Percentiles rank a stretch among this genome's conserved stretches.
Conservation (phyloP, 305 asterid genomes). For the Rubia peregrina region DNA sequence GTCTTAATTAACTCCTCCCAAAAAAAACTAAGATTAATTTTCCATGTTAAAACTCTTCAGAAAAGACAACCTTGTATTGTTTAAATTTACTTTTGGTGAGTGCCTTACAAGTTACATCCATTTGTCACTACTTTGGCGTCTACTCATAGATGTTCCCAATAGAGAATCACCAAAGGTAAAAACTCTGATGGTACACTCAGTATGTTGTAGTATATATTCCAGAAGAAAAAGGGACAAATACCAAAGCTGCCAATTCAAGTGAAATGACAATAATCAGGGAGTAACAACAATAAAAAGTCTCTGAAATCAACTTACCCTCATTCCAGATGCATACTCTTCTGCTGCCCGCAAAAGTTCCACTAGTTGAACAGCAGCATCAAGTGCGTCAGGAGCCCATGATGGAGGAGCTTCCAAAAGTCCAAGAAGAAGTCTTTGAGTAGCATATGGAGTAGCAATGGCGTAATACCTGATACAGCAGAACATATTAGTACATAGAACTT, state of each 20-base stretch:
- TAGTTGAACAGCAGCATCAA: constrained; percentile 97
- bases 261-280: constrained; percentile 1
- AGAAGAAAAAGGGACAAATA: background rate
- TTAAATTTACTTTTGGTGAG: too few species aligned
- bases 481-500: constrained; percentile 19
- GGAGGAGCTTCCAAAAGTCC: constrained; percentile 99
- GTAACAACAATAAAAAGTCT: background rate
- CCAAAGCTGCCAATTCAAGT: background rate
- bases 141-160: background rate
- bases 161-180: background rate
- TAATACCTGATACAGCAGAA: constrained; percentile 57
- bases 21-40: background rate
- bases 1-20: background rate
- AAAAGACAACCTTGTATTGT: background rate
- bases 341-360: constrained; percentile 99
- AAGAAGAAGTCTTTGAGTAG: constrained; percentile 97
- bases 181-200: background rate
- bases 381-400: constrained; percentile 99
- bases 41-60: background rate
- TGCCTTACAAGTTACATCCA: background rate
- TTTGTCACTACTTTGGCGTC: background rate
- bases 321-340: constrained; percentile 93
- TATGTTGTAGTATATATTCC: background rate
- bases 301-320: constrained; percentile 55
- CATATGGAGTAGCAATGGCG: constrained; percentile 98